Base-by-base conservation (phyloP, 768 basidiomycete genomes). In the Xerocomus potaroensis region DNA sequence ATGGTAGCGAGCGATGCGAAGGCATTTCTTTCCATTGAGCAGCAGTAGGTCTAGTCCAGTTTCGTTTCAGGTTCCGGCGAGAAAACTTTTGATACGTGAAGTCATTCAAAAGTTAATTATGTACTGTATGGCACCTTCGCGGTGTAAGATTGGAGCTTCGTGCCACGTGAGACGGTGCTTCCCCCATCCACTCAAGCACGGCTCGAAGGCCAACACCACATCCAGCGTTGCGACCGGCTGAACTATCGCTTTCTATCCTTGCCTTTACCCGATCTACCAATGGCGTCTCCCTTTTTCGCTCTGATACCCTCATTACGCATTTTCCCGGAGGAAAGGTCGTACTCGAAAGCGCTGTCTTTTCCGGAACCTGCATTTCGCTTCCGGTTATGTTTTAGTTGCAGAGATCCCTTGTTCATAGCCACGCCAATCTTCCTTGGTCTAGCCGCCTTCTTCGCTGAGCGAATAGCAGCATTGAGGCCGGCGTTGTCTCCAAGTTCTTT, bases 371-470 rank as follows among this genome's bases (percentile, higher is more conserved):
- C 47, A 51, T 70, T 74, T 24, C 48, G 33, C 21, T 41, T 53
- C 48, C 67, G 60, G 45, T 57, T 60, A 59, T 67, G 73, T 47
- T 64, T 63, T 53, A 60, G 60, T 49, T 61, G 66, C 41, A 65
- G 44, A 47, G 59, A 50, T 49, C 41, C 56, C 55, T 64, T 75
- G 49, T 55, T 53, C 56, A 74, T 69, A 26, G 76, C 71, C 35
- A 73, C 65, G 31, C 87, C 84, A 52, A 93, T 91, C 73, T 90
- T 96, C 9, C 68, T 68, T 1, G 87, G 87, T 54, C 79, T 78
- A 29, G 72, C 68, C 8, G 82, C 75, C 68, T 85, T 94, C 70
- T 98, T 97, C 9, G 88, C 92, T 11, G 80, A 79, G 45, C 94
- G 87, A 53, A 96, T 87, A 1, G 92, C 84, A 14, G 87, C 85